A percentile compares a stretch with the other conserved stretches of the same genome.
Evolutionary conservation across 176 grass and related monocot species (phyloP).

Genomic region (Zoysia pacifica): DNA sequence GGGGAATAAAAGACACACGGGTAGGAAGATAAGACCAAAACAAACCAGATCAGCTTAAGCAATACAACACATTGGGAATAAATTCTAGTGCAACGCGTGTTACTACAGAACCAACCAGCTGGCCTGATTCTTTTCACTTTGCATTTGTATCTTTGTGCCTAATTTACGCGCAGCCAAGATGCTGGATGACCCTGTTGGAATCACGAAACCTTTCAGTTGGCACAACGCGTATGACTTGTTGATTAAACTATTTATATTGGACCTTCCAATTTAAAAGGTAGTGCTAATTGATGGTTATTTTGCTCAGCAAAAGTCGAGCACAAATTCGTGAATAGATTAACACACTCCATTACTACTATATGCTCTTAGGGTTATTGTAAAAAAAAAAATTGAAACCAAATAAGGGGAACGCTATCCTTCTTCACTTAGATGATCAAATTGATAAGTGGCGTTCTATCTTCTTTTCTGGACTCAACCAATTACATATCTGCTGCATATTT

Average conservation of each 20-base stretch:
- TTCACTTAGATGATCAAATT: neutral
- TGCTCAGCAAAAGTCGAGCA: neutral
- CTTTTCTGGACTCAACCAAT: neutral
- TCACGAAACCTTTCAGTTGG: neutral
- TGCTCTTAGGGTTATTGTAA: neutral
- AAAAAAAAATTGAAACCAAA: neutral
- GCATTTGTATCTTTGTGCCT: neutral
- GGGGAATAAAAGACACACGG: neutral
- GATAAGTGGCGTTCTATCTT: neutral
- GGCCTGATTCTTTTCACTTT: neutral
- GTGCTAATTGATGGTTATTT: neutral
- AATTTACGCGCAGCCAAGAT: neutral
- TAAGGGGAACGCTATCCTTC: neutral
- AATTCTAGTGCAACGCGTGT: neutral
- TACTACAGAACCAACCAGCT: neutral
- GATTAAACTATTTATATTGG: neutral
- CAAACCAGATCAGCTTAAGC: neutral
- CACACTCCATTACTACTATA: neutral
- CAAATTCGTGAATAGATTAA: neutral
- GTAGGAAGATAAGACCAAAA: neutral
- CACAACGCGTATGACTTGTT: conserved; percentile 6
- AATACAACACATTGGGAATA: neutral
- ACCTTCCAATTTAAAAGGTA: neutral
- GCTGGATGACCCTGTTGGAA: neutral
- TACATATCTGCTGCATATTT: neutral